These are phyloP conservation scores for Zizania palustris DNA, from an alignment of 202 grass and related monocot species.

Conservation along the genomic window DNA sequence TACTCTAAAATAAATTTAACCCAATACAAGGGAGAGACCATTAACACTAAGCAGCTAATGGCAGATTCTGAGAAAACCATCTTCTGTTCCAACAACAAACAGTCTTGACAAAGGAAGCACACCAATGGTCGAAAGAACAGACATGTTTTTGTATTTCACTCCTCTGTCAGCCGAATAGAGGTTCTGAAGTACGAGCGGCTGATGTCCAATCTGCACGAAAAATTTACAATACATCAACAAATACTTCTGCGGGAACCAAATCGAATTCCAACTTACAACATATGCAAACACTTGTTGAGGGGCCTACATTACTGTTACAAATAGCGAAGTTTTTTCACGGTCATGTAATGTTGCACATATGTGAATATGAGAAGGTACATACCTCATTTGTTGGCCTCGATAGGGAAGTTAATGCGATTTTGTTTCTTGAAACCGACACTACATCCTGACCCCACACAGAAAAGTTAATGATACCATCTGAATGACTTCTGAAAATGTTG, in stretches of 20 bases:
- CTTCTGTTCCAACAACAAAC: constrained; percentile 91
- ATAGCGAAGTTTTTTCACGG: constrained; percentile 24
- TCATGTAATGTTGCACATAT: not conserved
- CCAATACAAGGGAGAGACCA: not conserved
- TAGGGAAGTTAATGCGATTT: constrained; percentile 77
- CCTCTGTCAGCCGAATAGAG: constrained; percentile 71
- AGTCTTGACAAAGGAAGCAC: constrained; percentile 92
- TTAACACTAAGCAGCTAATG: constrained; percentile 60
- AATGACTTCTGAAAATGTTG: constrained; percentile 73
- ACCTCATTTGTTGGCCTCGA: constrained; percentile 65
- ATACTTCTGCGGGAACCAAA: constrained; percentile 20
- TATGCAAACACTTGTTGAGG: constrained; percentile 11
- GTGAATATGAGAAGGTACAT: constrained; percentile 31
- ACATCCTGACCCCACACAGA: constrained; percentile 78
- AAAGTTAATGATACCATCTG: constrained; percentile 83
- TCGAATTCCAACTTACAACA: not conserved
- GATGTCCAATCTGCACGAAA: constrained; percentile 46
- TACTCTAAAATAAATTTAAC: not conserved
- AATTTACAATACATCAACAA: constrained; percentile 26
- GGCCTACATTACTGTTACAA: constrained; percentile 20
- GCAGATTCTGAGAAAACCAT: constrained; percentile 95
- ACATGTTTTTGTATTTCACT: constrained; percentile 80
- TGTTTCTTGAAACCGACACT: constrained; percentile 84
- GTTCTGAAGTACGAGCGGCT: constrained; percentile 74
- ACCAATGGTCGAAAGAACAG: constrained; percentile 69